Conservation (phyloP, 2,329 filamentous ascomycete genomes). For the Neoascochyta sp. region DNA sequence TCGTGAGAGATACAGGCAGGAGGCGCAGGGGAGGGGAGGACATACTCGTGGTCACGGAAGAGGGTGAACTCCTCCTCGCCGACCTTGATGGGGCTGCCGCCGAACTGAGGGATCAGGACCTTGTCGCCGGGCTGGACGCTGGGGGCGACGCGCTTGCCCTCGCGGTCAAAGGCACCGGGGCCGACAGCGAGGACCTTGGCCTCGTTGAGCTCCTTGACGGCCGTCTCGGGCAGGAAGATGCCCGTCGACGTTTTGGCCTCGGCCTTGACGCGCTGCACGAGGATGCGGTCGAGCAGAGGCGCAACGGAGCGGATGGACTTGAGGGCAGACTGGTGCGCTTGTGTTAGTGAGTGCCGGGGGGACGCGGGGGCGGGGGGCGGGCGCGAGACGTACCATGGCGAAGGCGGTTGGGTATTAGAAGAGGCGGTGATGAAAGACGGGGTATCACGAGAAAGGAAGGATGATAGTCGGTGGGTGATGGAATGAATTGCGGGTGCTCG, state of each 20-base stretch:
- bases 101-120: slow-evolving; percentile 95
- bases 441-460: slow-evolving; percentile 14
- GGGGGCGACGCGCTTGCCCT: slow-evolving; percentile 83
- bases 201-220: slow-evolving; percentile 98
- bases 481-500: slow-evolving; percentile 10
- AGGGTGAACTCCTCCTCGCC: slow-evolving; percentile 94
- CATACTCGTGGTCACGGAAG: slow-evolving; percentile 97
- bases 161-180: slow-evolving; percentile 79
- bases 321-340: slow-evolving; percentile 57
- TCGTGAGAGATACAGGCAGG: slow-evolving; percentile 4
- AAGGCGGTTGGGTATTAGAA: slow-evolving; percentile 9
- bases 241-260: slow-evolving; percentile 94
- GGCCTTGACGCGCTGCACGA: slow-evolving; percentile 96
- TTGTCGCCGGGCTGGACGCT: slow-evolving; percentile 81
- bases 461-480: slow-evolving; percentile 7
- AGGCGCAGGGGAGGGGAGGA: no score
- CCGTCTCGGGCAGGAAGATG: slow-evolving; percentile 96
- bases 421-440: slow-evolving; percentile 7
- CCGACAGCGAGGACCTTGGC: slow-evolving; percentile 94
- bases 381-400: slow-evolving; percentile 16
- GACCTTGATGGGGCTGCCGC: slow-evolving; percentile 92
- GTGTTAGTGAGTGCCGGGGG: slow-evolving; percentile 1
- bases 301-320: slow-evolving; percentile 93
- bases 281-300: slow-evolving; percentile 94
- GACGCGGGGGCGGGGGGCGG: no score